Conservation (phyloP, 352 stramenopile species). For the Pythium aristosporum region DNA sequence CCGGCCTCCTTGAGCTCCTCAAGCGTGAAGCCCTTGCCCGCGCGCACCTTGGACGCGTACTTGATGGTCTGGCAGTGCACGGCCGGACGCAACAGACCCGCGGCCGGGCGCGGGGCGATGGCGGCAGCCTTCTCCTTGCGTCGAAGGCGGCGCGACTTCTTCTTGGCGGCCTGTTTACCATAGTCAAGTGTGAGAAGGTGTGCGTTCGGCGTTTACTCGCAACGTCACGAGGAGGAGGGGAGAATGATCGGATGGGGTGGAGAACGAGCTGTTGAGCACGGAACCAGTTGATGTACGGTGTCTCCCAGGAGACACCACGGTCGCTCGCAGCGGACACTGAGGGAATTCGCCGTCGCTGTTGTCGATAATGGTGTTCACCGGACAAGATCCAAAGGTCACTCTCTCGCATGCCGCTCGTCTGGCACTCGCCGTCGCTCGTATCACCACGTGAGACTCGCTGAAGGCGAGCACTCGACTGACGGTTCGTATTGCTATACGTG, state of each 20-base stretch:
- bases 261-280: neutral
- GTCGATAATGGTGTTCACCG: no score
- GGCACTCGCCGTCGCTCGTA: neutral
- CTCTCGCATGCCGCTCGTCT: neutral
- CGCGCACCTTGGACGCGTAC: slow-evolving; percentile 98
- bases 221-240: neutral
- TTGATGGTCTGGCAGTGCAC: slow-evolving; percentile 98
- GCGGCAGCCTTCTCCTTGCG: slow-evolving; percentile 97
- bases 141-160: slow-evolving; percentile 93
- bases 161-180: slow-evolving; percentile 94
- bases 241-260: neutral
- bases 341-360: neutral
- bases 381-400: slow-evolving; percentile 8
- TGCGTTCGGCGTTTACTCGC: neutral
- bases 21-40: slow-evolving; percentile 98
- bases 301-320: neutral
- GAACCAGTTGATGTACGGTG: neutral
- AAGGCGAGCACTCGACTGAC: no score
- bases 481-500: no score
- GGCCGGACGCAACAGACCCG: slow-evolving; percentile 94
- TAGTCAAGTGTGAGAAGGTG: slow-evolving; percentile 27
- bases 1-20: slow-evolving; percentile 98
- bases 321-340: neutral
- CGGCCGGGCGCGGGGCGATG: slow-evolving; percentile 95
- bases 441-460: neutral